Evolutionary conservation across 345 rosid species (phyloP).

Genomic region (Lepidium africanum): DNA sequence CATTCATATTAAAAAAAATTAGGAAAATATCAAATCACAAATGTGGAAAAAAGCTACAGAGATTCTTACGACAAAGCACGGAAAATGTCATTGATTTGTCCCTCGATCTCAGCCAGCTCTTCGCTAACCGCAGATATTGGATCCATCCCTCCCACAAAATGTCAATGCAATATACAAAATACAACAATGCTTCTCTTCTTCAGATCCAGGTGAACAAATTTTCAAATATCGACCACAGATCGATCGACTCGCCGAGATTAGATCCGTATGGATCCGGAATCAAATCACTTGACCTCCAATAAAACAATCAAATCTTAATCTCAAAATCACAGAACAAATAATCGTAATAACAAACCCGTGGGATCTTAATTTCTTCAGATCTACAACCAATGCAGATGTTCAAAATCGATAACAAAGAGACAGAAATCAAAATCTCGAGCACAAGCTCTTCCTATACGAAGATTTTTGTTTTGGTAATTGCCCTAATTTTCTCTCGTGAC

Average conservation of each 20-base stretch:
- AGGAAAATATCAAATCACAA: neutral
- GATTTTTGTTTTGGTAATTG: neutral
- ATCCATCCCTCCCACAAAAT: constrained; percentile 39
- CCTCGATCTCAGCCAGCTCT: constrained; percentile 80
- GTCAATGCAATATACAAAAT: neutral
- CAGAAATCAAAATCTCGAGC: constrained; percentile 1
- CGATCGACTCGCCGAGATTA: constrained; percentile 19
- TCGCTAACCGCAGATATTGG: constrained; percentile 59
- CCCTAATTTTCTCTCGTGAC: neutral
- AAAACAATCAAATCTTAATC: constrained; percentile 4
- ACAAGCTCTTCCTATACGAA: neutral
- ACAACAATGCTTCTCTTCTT: constrained; percentile 15
- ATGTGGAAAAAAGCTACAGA: neutral
- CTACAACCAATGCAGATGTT: constrained; percentile 20
- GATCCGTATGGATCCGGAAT: constrained; percentile 25
- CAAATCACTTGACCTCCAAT: constrained; percentile 4
- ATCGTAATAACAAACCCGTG: neutral
- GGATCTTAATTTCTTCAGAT: neutral
- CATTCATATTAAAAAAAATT: neutral
- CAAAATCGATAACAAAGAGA: constrained; percentile 1
- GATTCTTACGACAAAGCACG: constrained; percentile 77
- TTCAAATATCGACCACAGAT: neutral
- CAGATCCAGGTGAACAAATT: constrained; percentile 17
- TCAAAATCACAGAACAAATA: neutral
- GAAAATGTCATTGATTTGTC: constrained; percentile 77